A percentile compares a stretch with the other conserved stretches of the same genome.
Conservation (phyloP, 2,329 filamentous ascomycete genomes). For the Arachnopeziza araneosa region DNA sequence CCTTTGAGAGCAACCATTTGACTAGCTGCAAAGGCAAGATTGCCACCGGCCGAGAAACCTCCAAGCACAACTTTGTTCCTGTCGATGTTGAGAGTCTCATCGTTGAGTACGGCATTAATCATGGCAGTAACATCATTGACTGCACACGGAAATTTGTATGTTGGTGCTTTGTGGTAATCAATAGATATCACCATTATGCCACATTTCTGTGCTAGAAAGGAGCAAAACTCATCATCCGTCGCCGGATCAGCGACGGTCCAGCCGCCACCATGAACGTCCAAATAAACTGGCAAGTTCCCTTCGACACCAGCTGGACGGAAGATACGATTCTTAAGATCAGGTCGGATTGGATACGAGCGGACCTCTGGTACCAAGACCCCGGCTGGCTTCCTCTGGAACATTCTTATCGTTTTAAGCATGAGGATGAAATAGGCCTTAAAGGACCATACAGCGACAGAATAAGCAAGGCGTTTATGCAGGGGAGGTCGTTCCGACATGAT, state of each 20-base stretch:
- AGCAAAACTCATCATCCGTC: slow-evolving; percentile 42
- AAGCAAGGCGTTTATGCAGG: slow-evolving; percentile 4
- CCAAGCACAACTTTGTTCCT: slow-evolving; percentile 34
- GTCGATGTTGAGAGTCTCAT: slow-evolving; percentile 41
- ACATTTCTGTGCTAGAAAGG: slow-evolving; percentile 35
- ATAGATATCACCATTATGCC: slow-evolving; percentile 41
- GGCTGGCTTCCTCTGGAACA: slow-evolving; percentile 24
- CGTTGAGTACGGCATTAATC: slow-evolving; percentile 36
- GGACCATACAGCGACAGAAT: slow-evolving; percentile 10
- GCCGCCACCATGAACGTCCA: slow-evolving; percentile 47
- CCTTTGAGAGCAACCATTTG: slow-evolving; percentile 33
- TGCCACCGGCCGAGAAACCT: slow-evolving; percentile 47
- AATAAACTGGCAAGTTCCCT: slow-evolving; percentile 26
- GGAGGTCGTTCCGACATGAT: neutral
- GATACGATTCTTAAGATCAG: neutral
- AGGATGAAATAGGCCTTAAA: neutral
- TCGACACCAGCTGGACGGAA: neutral
- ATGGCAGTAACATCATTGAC: slow-evolving; percentile 42
- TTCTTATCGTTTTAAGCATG: neutral
- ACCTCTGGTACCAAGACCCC: neutral
- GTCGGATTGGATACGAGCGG: neutral
- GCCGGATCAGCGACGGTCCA: slow-evolving; percentile 40
- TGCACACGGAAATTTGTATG: slow-evolving; percentile 37
- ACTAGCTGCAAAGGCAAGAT: slow-evolving; percentile 37
- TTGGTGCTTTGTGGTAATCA: slow-evolving; percentile 44